Evolutionary conservation across 108 stramenopile genomes (phyloP), one percentile per base, ranked within the genome.

Genomic region (Skeletonema costatum): DNA sequence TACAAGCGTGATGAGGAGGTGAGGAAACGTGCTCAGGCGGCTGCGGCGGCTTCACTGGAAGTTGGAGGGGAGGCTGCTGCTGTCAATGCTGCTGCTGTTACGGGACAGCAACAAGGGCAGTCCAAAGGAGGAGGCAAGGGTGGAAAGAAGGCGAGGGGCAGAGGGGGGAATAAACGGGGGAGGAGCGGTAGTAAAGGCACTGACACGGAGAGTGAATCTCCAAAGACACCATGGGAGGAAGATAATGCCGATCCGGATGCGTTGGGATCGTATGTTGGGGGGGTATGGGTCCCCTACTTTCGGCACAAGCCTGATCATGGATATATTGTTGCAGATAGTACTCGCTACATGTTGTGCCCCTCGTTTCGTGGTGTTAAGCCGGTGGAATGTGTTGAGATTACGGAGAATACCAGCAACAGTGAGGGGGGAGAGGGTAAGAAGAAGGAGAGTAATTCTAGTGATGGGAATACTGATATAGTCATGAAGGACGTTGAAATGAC

Each of bases 241-340:
- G 85, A 87, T 58, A 81, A 83, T 33, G 70, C 76, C 31, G 84
- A 76, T 58, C 69, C 72, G 0, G 77, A 81, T 17, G 58, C 60
- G 9, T 65, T 86, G 42, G 80, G 82, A 30, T 72, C 67, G 14
- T 78, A 76, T 35, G 70, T 77, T 17, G 56, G 63, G 0, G 73
- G 76, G 25, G 66, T 66, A 41, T 89, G 85, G 60, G 65, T 82
- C 30, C 80, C 85, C 16, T 85, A 71, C 44, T 76, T 82, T 72
- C 64, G 87, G 19, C 92, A 96, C 66, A 56, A 80, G 60, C 80
- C 69, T 29, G 73, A 76, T 39, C 95, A 96, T 71, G 86, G 88
- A 60, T 96, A 96, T 71, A 78, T 90, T 17, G 92, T 96, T 1
- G 88, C 89, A 38, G 95, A 96, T 70, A 88, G 87, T 66, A 87